A percentile compares a stretch with the other conserved stretches of the same genome.
These are phyloP conservation scores for Heimioporus punctisporus DNA, from an alignment of 1,284 basidiomycete species.

Conservation along the genomic window DNA sequence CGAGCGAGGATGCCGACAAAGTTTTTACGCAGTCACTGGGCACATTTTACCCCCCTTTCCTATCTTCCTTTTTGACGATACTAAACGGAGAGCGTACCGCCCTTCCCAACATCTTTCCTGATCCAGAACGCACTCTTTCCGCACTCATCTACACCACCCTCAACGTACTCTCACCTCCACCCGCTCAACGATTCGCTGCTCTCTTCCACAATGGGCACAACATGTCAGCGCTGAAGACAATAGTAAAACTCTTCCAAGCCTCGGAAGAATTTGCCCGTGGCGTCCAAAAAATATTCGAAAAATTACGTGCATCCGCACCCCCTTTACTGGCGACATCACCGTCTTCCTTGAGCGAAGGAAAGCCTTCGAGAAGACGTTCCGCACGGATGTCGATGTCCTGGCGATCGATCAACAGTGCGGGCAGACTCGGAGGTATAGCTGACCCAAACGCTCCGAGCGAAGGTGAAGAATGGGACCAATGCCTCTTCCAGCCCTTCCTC, in stretches of 20 bases:
- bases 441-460: slow-evolving; percentile 28
- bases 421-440: slow-evolving; percentile 16
- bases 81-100: slow-evolving; percentile 74
- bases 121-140: slow-evolving; percentile 74
- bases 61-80: slow-evolving; percentile 63
- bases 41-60: slow-evolving; percentile 77
- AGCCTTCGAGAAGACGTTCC: slow-evolving; percentile 52
- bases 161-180: slow-evolving; percentile 77
- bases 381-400: slow-evolving; percentile 76
- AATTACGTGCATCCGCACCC: slow-evolving; percentile 53
- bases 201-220: slow-evolving; percentile 65
- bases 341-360: slow-evolving; percentile 22
- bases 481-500: slow-evolving; percentile 90
- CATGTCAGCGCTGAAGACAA: slow-evolving; percentile 60
- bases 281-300: slow-evolving; percentile 78
- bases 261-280: slow-evolving; percentile 82
- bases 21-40: slow-evolving; percentile 45
- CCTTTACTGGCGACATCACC: slow-evolving; percentile 24
- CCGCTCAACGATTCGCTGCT: slow-evolving; percentile 74
- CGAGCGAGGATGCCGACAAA: slow-evolving; percentile 24
- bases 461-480: slow-evolving; percentile 81
- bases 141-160: slow-evolving; percentile 82
- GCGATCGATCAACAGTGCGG: slow-evolving; percentile 40
- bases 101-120: slow-evolving; percentile 82
- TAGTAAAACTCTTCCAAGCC: slow-evolving; percentile 70